Percentiles rank a stretch among this genome's conserved stretches.
Conservation (phyloP, 2,329 filamentous ascomycete species). For the Epichloe gansuensis region DNA sequence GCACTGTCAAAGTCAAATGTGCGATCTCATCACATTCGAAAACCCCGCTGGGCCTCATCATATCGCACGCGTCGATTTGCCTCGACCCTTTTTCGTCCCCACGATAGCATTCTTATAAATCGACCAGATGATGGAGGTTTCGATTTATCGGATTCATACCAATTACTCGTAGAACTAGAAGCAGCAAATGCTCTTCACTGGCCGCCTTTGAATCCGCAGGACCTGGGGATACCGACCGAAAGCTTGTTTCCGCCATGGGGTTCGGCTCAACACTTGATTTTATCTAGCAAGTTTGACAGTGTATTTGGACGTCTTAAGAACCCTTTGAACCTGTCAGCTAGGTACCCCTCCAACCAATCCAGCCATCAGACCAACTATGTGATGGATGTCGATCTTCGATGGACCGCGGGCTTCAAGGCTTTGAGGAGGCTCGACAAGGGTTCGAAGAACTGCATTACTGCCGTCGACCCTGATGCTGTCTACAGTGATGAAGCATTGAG, state of each 20-base stretch:
- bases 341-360: conserved; percentile 13
- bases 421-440: conserved; percentile 25
- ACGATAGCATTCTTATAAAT: conserved; percentile 38
- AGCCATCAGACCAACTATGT: conserved; percentile 29
- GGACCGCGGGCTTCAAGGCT: conserved; percentile 29
- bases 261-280: conserved; percentile 22
- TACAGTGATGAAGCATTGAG: conserved; percentile 13
- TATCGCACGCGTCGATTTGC: conserved; percentile 35
- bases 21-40: conserved; percentile 38
- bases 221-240: conserved; percentile 17
- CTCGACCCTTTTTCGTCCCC: conserved; percentile 39
- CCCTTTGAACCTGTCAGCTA: conserved; percentile 17
- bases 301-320: conserved; percentile 31
- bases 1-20: conserved; percentile 42
- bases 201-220: conserved; percentile 36
- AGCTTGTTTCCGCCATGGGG: conserved; percentile 11
- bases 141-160: conserved; percentile 37
- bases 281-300: conserved; percentile 29
- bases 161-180: conserved; percentile 39
- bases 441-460: conserved; percentile 32
- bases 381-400: conserved; percentile 37
- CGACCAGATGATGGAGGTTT: conserved; percentile 34
- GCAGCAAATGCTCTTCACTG: conserved; percentile 36
- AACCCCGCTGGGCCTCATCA: conserved; percentile 33
- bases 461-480: conserved; percentile 23